Base-by-base conservation (phyloP, 768 basidiomycete genomes). In the Mycena epipterygia region DNA sequence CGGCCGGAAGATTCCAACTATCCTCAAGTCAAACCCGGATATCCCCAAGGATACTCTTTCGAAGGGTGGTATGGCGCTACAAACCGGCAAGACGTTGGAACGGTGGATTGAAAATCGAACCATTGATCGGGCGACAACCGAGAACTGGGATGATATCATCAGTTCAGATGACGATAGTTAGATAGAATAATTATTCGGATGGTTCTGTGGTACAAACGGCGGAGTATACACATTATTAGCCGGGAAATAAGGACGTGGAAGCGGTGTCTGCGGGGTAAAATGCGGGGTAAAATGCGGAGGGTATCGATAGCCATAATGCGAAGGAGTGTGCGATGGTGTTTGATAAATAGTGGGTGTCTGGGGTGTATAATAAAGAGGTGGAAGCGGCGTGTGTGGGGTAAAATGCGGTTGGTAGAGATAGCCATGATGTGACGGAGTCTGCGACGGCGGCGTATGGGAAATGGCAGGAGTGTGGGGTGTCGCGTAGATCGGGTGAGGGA, bases 81-180 rank as follows among this genome's bases (percentile, higher is more conserved):
- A 73, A 52, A 41, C 21, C 3, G 57, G 39, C 25, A 65, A 70
- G 30, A 64, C 70, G 4, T 33, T 77, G 16, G 46, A 64, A 8
- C 58, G 52, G 32, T 81, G 80, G 79, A 21, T 59, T n/a, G 32
- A 73, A 27, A 65, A 17, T 9, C 68, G 76, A 8, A 64, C 70
- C 4, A 67, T 74, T 39, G 53, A 42, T 19, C 51, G 78, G 33
- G 35, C 74, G 39, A 71, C 56, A 7, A 35, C 41, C 27, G 33
- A 76, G 53, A 39, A 73, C 27, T 76, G 74, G 74, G 32, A 64
- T 19, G 41, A 48, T 17, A 21, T 46, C 44, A 30, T 21, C 23
- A 37, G 41, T 39, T 57, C 29, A 21, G 27, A 51, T 42, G 37
- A 41, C 2, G 41, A 53, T 19, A 17, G 44, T 12, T 41, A 32